Evolutionary conservation across 179 eudicot species (phyloP).

Genomic region (Heliamphora pulchella): DNA sequence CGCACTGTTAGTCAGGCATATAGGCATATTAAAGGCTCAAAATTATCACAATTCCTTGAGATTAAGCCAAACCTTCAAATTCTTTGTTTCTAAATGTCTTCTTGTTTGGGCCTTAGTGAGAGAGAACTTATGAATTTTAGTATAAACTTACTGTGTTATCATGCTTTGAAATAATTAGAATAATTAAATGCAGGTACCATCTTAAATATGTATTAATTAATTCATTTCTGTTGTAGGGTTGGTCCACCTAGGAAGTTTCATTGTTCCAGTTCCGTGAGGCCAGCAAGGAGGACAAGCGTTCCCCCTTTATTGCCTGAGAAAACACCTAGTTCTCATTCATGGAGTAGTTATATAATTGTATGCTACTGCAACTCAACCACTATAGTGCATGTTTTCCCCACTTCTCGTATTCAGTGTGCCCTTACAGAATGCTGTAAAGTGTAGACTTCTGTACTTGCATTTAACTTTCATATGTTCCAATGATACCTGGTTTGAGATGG

Average conservation of each 20-base stretch:
- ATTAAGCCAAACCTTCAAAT: neutral
- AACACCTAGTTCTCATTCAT: constrained; percentile 19
- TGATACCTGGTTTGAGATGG: neutral
- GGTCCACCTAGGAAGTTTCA: constrained; percentile 27
- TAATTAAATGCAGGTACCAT: neutral
- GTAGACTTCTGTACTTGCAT: neutral
- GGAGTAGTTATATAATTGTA: constrained; percentile 34
- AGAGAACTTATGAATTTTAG: neutral
- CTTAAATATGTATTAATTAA: neutral
- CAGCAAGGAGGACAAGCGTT: constrained; percentile 14
- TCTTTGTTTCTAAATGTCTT: neutral
- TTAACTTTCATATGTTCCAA: neutral
- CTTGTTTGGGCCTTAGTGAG: neutral
- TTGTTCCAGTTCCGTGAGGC: constrained; percentile 21
- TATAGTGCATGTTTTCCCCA: neutral
- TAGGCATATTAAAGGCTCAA: neutral
- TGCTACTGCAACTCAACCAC: constrained; percentile 15
- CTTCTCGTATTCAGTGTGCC: neutral
- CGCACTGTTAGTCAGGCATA: too few relatives aligned
- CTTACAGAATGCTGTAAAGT: neutral
- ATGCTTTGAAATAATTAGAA: neutral
- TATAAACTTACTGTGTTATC: neutral
- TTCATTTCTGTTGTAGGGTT: constrained; percentile 18
- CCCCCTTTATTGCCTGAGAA: constrained; percentile 18
- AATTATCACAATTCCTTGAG: neutral